Evolutionary conservation across 345 rosid genomes (phyloP), one percentile per base, ranked within the genome.

Genomic region (Cardamine chenopodiifolia): DNA sequence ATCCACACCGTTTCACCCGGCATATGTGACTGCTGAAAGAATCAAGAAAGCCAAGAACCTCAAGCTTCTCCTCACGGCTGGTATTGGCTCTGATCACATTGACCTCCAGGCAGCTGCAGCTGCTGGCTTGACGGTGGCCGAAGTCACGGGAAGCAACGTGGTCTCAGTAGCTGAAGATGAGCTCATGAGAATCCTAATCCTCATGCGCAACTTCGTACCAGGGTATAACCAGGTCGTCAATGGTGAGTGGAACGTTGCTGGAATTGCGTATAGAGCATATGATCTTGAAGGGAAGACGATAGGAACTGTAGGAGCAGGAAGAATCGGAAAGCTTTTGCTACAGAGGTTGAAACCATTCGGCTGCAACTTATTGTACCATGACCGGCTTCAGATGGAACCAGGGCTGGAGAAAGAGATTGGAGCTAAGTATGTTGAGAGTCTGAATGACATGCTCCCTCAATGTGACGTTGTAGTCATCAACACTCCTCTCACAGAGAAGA

Each of bases 201-300:
- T 95, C 19, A 83, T 92, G 75, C 82, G 96, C 7, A 95, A 95
- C 74, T 95, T 95, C 70, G 10, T 95, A n/a, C 93, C 99, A 47
- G 97, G 99, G 48, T 34, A 91, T 60, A 88, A 87, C 44, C 99
- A 95, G 68, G 91, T 92, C 67, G 66, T 88, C 35, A 85, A 49
- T 22, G 97, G 97, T 6, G 97, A 91, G n/a, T 95, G 97, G 97
- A 89, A 95, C 69, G 97, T 95, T 6, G 99, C 97, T 0, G 93
- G 81, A 22, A 83, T 95, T 56, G 85, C 99, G 14, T 78, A 91
- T 61, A 86, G 96, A 78, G 87, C 99, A 42, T 95, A 95, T 59
- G 97, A 95, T 85, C 96, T 95, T 12, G 97, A 95, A 79, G 99
- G 96, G 39, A 95, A 91, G 86, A 95, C 92, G 4, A 86, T 91